Conservation (phyloP, 2,329 filamentous ascomycete species). For the Fusarium sarcochroum region DNA sequence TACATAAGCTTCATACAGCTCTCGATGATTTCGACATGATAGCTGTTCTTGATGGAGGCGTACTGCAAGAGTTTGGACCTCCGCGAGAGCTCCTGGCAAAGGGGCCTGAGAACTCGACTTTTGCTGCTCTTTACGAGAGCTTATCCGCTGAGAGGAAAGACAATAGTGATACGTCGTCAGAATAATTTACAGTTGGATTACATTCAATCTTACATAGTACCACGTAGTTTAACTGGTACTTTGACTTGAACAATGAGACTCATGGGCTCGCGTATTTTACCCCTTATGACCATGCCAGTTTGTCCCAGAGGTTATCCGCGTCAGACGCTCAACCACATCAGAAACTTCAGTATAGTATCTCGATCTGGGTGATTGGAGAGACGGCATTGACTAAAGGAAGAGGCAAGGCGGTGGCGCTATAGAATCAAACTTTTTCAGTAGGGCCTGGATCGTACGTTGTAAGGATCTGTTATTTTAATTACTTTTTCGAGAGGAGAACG, state of each 20-base stretch:
- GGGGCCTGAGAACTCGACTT: constrained; percentile 15
- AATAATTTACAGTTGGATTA: not conserved
- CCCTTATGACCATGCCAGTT: not conserved
- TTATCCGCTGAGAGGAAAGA: not conserved
- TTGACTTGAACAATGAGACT: not conserved
- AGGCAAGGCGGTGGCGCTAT: not conserved
- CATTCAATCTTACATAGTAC: not conserved
- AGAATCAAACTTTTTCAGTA: not conserved
- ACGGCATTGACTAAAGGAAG: not conserved
- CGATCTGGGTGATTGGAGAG: not conserved
- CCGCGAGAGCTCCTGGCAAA: constrained; percentile 33
- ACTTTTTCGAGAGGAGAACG: too few relatives aligned
- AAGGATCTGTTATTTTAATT: too few relatives aligned
- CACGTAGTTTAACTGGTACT: not conserved
- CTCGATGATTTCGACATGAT: constrained; percentile 42
- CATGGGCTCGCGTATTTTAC: not conserved
- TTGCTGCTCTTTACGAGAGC: constrained; percentile 32
- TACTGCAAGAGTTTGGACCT: constrained; percentile 40
- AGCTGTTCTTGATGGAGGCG: constrained; percentile 39
- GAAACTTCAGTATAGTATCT: not conserved
- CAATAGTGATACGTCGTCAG: not conserved
- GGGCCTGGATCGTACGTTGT: too few relatives aligned
- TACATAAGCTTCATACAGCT: constrained; percentile 46
- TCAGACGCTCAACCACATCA: not conserved
- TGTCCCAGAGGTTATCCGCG: not conserved